These are phyloP conservation scores for Musa acuminata DNA, from an alignment of 176 grass and related monocot genomes.

Conservation along the genomic window DNA sequence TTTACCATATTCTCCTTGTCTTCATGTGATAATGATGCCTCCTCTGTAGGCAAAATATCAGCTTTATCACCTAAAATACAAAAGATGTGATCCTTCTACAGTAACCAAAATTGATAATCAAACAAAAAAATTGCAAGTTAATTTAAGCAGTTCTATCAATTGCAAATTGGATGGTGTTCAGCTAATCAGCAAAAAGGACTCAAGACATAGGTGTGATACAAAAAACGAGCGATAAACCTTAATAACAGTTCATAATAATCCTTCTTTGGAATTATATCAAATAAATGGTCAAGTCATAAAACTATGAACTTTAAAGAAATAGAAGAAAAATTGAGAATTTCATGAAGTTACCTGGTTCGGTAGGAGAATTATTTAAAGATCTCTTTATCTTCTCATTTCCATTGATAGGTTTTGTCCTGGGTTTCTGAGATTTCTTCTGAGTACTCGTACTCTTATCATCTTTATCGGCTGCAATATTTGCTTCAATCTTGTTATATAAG, in stretches of 20 bases:
- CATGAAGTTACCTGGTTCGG: constrained; percentile 46
- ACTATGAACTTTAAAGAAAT: neutral
- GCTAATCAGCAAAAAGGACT: neutral
- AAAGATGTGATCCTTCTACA: neutral
- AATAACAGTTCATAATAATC: neutral
- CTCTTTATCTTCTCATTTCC: constrained; percentile 27
- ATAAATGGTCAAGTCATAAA: neutral
- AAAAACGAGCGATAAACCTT: neutral
- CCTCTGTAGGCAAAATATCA: constrained; percentile 31
- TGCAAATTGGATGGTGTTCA: neutral
- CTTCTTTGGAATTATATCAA: too few species aligned
- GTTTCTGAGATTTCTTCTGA: constrained; percentile 32
- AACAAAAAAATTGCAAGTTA: neutral
- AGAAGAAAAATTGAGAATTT: neutral
- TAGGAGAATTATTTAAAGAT: constrained; percentile 1
- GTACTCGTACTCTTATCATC: constrained; percentile 20
- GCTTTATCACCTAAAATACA: constrained; percentile 1
- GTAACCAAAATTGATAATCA: neutral
- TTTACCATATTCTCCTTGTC: constrained; percentile 89
- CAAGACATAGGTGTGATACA: too few species aligned
- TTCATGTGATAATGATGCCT: constrained; percentile 26
- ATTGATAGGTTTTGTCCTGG: constrained; percentile 18
- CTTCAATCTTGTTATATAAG: constrained; percentile 31
- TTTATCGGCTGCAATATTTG: constrained; percentile 24
- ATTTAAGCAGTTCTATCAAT: neutral